These are phyloP conservation scores for Candida oleophila DNA, from an alignment of 805 yeast species.

Conservation along the genomic window DNA sequence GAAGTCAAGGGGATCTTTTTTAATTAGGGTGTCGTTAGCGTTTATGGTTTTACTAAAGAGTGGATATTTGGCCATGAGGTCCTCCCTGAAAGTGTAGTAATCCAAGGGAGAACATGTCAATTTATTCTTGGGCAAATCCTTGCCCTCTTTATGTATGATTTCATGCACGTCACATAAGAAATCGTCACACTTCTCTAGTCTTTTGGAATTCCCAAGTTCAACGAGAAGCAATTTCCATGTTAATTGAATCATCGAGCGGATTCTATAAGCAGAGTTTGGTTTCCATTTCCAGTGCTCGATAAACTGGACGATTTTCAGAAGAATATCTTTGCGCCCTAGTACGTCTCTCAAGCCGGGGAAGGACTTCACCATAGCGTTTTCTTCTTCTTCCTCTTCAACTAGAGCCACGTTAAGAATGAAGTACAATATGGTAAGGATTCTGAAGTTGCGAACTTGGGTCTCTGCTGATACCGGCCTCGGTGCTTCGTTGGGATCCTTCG, in stretches of 20 bases:
- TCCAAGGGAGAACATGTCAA: conserved; percentile 77
- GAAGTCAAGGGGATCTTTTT: conserved; percentile 20
- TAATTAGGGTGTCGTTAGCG: conserved; percentile 11
- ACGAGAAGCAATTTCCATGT: conserved; percentile 54
- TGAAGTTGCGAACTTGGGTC: conserved; percentile 19
- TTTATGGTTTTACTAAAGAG: conserved; percentile 27
- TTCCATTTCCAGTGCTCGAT: conserved; percentile 71
- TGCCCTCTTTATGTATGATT: conserved; percentile 22
- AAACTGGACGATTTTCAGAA: conserved; percentile 45
- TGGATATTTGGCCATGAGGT: conserved; percentile 74
- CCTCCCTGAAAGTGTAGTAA: conserved; percentile 76
- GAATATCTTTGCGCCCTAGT: conserved; percentile 35
- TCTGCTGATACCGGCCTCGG: background rate
- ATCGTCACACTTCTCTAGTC: conserved; percentile 43
- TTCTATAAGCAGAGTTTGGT: conserved; percentile 37
- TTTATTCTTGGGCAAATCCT: conserved; percentile 20
- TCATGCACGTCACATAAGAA: conserved; percentile 45
- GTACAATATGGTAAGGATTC: conserved; percentile 34
- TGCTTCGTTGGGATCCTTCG: background rate
- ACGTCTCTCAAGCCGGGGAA: conserved; percentile 13
- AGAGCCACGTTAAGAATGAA: conserved; percentile 27
- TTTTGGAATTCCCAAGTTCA: conserved; percentile 58
- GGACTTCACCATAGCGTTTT: background rate
- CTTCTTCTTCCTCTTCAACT: conserved; percentile 6
- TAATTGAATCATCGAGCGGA: conserved; percentile 56